Conservation (phyloP, 2,329 filamentous ascomycete species). For the Cytospora schulzeri region DNA sequence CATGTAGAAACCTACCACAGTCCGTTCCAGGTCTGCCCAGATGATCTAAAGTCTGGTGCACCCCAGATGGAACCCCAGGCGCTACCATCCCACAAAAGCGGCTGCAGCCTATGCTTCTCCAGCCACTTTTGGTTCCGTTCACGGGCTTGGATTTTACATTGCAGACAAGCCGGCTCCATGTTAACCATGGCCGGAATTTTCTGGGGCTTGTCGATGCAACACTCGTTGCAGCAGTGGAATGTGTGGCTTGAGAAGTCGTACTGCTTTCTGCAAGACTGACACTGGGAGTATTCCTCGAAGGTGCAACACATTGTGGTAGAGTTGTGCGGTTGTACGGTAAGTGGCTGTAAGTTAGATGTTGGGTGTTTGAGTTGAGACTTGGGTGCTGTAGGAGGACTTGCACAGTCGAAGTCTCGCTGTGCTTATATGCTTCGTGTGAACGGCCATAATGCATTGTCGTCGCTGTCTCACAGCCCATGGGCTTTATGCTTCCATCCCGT, state of each 20-base stretch:
- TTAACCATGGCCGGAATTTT: constrained; percentile 3
- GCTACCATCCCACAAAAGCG: constrained; percentile 1
- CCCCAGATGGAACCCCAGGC: constrained; percentile 2
- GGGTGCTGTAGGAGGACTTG: too few species aligned
- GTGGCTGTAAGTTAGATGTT: too few species aligned
- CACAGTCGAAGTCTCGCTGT: too few species aligned
- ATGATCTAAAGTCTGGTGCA: neutral
- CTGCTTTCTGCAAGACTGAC: neutral
- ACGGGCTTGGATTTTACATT: neutral
- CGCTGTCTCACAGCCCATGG: too few species aligned
- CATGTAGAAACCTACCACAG: too few species aligned
- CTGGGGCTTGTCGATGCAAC: neutral
- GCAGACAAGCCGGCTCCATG: constrained; percentile 1
- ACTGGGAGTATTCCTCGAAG: constrained; percentile 6
- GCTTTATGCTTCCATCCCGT: too few species aligned
- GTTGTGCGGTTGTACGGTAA: neutral
- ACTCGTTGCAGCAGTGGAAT: neutral
- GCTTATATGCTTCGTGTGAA: too few species aligned
- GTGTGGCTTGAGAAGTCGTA: constrained; percentile 5
- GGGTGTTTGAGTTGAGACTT: too few species aligned
- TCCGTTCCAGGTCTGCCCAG: too few species aligned
- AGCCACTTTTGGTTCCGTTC: neutral
- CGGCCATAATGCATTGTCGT: too few species aligned
- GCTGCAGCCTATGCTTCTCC: constrained; percentile 1
- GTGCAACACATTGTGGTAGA: neutral